These are phyloP conservation scores for Vanderwaltozyma polyspora DNA, from an alignment of 805 yeast species.

Conservation along the genomic window DNA sequence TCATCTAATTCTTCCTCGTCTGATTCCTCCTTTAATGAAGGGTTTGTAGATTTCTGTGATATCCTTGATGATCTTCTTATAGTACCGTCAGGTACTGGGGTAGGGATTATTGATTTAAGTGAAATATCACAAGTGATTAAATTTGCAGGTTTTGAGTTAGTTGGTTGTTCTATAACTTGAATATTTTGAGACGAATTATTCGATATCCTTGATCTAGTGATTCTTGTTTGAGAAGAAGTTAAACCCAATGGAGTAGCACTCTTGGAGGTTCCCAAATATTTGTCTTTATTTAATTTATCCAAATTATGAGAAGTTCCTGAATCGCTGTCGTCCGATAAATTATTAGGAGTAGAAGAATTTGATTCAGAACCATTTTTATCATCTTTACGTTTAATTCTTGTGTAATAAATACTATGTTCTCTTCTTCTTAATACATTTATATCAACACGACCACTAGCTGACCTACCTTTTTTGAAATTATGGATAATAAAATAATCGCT, in stretches of 20 bases:
- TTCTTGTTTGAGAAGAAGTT: not conserved
- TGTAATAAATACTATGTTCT: constrained; percentile 20
- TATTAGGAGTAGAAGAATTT: not conserved
- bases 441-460: constrained; percentile 26
- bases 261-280: not conserved
- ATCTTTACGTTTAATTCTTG: constrained; percentile 10
- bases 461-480: constrained; percentile 22
- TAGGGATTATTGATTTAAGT: constrained; percentile 5
- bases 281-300: not conserved
- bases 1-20: not conserved
- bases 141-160: not conserved
- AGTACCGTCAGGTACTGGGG: constrained; percentile 3
- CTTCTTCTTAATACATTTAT: constrained; percentile 18
- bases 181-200: not conserved
- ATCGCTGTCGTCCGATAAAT: not conserved
- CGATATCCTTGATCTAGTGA: not conserved
- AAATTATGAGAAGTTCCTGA: not conserved
- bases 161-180: not conserved
- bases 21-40: not conserved
- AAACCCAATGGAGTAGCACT: not conserved
- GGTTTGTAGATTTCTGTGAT: constrained; percentile 2
- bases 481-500: constrained; percentile 20
- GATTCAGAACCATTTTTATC: not conserved
- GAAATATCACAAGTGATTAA: constrained; percentile 9
- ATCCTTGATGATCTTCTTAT: constrained; percentile 20